Evolutionary conservation across 768 basidiomycete species (phyloP), one percentile per base, ranked within the genome.

Genomic region (Botryobasidium botryosum): DNA sequence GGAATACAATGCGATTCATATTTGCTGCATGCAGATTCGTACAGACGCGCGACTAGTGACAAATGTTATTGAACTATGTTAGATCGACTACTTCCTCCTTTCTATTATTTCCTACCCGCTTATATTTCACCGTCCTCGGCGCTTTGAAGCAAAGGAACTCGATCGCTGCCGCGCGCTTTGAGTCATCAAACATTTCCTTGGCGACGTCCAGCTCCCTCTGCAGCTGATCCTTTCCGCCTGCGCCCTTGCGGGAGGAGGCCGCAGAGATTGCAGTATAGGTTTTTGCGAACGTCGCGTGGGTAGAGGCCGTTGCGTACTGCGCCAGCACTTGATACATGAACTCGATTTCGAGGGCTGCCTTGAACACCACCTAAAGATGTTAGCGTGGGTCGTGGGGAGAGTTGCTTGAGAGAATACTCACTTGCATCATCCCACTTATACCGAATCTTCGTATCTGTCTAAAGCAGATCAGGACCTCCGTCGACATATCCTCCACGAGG

Each of bases 301-400:
- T 85, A 6, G 69, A 56, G 1, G 77, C 67, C 12, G 83, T 81
- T 44, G 96, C 81, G 58, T 92, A 91, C 52, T 82, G 78, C 26
- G 78, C 75, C 35, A 99, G 67, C 5, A 85, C 88, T 64, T 97
- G 92, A 61, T 99, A 91, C 69, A 97, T 78, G 66, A 96, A 96
- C 63, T 97, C 94, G 52, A 96, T 94, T 61, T 97, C 92, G 24
- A 99, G 77, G 3, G 94, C 96, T 12, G 94, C 94, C 88, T 96
- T 58, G 17, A 10, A n/a, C 12, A 13, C 8, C 20, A 21, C 13
- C 13, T 4, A 27, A 29, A 2, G 18, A 29, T 48, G 28, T n/a
- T 35, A 31, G 5, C 8, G 35, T 29, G 27, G n/a, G 15, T 25
- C 10, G 27, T 24, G 23, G 35, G 32, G 23, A n/a, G n/a, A n/a